Evolutionary conservation across 768 basidiomycete genomes (phyloP).

Genomic region (Gloeostereum incarnatum): DNA sequence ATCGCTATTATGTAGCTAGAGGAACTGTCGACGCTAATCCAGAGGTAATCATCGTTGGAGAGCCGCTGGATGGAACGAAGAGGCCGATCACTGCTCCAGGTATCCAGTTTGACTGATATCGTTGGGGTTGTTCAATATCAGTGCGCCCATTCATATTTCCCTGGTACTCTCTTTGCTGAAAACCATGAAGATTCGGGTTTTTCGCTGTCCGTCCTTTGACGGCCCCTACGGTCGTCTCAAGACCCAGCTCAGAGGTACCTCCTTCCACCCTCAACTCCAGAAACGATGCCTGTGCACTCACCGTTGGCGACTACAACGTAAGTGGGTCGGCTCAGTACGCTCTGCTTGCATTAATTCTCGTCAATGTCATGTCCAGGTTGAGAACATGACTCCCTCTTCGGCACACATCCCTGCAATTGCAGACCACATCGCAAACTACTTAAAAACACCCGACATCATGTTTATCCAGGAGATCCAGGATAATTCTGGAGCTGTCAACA

Average conservation of each 20-base stretch:
- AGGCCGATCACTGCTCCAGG: constrained; percentile 43
- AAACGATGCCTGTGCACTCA: constrained; percentile 31
- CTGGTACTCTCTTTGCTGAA: background rate
- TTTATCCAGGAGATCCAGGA: constrained; percentile 62
- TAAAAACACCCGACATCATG: constrained; percentile 46
- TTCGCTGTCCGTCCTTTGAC: constrained; percentile 51
- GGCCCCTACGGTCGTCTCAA: constrained; percentile 35
- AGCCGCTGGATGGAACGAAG: constrained; percentile 41
- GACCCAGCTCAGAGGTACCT: constrained; percentile 20
- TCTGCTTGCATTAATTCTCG: constrained; percentile 2
- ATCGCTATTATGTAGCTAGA: constrained; percentile 8
- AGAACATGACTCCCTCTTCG: constrained; percentile 45
- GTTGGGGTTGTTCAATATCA: constrained; percentile 47
- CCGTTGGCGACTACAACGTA: constrained; percentile 56
- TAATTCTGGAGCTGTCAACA: constrained; percentile 39
- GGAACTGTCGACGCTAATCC: constrained; percentile 47
- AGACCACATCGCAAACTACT: constrained; percentile 37
- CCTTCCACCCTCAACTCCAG: constrained; percentile 30
- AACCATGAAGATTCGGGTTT: constrained; percentile 30
- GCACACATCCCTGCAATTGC: constrained; percentile 39
- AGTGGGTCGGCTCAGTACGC: constrained; percentile 7
- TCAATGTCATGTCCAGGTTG: constrained; percentile 25
- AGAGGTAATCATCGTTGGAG: constrained; percentile 45
- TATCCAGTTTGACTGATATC: constrained; percentile 33
- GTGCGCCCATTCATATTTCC: constrained; percentile 17